Conservation (phyloP, 2,329 filamentous ascomycete genomes). For the Colletotrichum falcatum region DNA sequence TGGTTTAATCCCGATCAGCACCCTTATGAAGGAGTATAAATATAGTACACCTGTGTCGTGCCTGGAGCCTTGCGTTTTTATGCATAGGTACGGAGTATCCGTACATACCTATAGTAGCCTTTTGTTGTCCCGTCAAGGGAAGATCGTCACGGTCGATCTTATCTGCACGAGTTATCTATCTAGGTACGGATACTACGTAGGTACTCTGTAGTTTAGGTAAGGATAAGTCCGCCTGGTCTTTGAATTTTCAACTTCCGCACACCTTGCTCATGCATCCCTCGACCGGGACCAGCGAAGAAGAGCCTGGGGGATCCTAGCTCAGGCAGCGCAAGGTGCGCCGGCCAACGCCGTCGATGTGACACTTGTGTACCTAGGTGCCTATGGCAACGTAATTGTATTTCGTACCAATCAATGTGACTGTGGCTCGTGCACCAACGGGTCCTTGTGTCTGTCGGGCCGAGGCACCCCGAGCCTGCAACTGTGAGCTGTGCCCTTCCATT, state of each 20-base stretch:
- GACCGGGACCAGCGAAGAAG: background rate
- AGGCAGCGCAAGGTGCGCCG: background rate
- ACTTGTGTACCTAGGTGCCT: no score
- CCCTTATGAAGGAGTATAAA: background rate
- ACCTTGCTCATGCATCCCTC: background rate
- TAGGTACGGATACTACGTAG: no score
- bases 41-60: background rate
- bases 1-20: background rate
- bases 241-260: background rate
- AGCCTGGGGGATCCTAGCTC: conserved; percentile 16
- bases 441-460: conserved; percentile 29
- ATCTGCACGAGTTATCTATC: background rate
- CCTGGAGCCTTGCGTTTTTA: background rate
- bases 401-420: background rate
- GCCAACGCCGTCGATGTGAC: conserved; percentile 5
- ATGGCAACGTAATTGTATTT: no score
- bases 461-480: conserved; percentile 23
- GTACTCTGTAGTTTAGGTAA: no score
- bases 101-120: no score
- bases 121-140: background rate
- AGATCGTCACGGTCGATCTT: background rate
- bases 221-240: background rate
- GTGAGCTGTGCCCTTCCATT: conserved; percentile 18
- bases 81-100: no score
- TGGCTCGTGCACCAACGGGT: background rate